These are phyloP conservation scores for Ascochyta pisi DNA, from an alignment of 2,329 filamentous ascomycete genomes.

Conservation along the genomic window DNA sequence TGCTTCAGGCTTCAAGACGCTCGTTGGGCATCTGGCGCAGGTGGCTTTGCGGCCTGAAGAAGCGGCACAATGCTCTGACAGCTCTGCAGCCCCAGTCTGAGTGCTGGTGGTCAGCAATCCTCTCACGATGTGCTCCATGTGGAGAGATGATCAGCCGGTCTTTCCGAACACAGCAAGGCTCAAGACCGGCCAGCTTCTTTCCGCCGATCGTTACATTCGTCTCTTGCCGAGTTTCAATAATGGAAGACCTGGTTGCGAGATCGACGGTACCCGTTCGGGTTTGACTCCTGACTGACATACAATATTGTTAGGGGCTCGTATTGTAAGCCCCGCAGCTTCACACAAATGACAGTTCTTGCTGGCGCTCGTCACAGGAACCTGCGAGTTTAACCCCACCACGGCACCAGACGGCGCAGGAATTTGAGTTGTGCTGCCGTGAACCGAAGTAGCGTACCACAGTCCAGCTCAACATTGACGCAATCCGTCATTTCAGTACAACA, in stretches of 20 bases:
- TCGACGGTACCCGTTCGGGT: constrained; percentile 8
- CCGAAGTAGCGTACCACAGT: constrained; percentile 8
- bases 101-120: not conserved
- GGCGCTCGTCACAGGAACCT: not conserved
- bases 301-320: not conserved
- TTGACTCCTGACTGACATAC: constrained; percentile 1
- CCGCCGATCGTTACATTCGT: constrained; percentile 22
- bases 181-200: constrained; percentile 18
- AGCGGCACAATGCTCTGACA: not conserved
- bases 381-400: constrained; percentile 2
- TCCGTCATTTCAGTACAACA: not conserved
- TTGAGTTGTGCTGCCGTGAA: constrained; percentile 3
- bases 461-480: not conserved
- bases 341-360: too few relatives aligned
- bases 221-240: not conserved
- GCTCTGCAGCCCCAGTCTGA: not conserved
- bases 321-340: not conserved
- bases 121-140: constrained; percentile 20
- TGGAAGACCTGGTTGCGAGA: constrained; percentile 6
- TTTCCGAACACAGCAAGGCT: constrained; percentile 21
- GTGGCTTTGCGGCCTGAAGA: constrained; percentile 1
- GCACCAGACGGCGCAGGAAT: constrained; percentile 2
- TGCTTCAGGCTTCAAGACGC: not conserved
- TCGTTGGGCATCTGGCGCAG: not conserved
- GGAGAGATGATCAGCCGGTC: constrained; percentile 29